Evolutionary conservation across 441 rosid genomes (phyloP).

Genomic region (Theobroma grandiflorum): DNA sequence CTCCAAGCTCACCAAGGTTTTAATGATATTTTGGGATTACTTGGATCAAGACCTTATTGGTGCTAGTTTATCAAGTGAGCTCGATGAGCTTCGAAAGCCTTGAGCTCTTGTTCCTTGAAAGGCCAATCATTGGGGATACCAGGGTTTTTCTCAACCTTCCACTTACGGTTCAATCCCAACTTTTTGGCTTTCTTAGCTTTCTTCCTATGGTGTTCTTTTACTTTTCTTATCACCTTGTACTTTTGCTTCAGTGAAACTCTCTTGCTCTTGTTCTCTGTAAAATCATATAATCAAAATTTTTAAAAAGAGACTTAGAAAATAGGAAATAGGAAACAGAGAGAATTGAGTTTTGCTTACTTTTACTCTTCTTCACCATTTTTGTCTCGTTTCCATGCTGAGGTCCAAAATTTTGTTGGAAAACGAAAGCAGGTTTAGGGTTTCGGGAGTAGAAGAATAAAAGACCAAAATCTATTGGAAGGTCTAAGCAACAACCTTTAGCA

Average conservation of each 20-base stretch:
- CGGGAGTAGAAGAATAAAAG: background rate
- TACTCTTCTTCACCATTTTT: slow-evolving; percentile 89
- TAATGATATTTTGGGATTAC: no score
- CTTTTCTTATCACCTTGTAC: slow-evolving; percentile 86
- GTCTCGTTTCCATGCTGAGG: background rate
- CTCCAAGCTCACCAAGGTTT: no score
- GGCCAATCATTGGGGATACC: slow-evolving; percentile 99
- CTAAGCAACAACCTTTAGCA: no score
- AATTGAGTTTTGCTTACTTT: slow-evolving; percentile 59
- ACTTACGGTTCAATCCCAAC: slow-evolving; percentile 58
- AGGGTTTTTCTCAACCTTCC: slow-evolving; percentile 88
- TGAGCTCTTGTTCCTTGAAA: slow-evolving; percentile 96
- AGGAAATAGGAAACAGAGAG: background rate
- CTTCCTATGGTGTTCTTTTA: slow-evolving; percentile 94
- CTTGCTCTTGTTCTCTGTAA: slow-evolving; percentile 93
- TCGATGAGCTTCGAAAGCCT: slow-evolving; percentile 89
- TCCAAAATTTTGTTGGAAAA: background rate
- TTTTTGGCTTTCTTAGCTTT: slow-evolving; percentile 95
- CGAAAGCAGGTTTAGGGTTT: slow-evolving; percentile 21
- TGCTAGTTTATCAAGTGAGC: no score
- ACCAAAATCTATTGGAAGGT: no score
- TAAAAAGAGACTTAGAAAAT: background rate
- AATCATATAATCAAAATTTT: slow-evolving; percentile 16
- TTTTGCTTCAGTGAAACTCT: slow-evolving; percentile 85
- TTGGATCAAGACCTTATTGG: no score